phyloP scores from a whole-genome alignment of 495 filamentous ascomycete genomes.

The Lichenothelia convexa region DNA sequence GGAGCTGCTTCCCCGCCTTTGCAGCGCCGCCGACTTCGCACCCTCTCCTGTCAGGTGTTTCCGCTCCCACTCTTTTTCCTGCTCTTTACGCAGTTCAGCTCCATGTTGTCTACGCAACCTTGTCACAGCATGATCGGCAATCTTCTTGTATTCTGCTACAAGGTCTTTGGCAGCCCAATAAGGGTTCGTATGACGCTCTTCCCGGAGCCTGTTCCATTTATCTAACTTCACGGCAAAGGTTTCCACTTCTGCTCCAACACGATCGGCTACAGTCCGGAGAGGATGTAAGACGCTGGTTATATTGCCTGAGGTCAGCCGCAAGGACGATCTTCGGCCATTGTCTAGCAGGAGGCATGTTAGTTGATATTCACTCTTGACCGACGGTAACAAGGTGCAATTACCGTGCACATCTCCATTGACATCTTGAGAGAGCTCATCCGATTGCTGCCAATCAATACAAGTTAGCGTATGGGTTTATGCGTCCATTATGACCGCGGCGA shows the following conservation, averaged over 20 bases:
- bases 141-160: conserved; percentile 5
- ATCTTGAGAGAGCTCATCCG: too few species aligned
- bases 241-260: conserved; percentile 13
- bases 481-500: too few species aligned
- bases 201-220: conserved; percentile 5
- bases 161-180: conserved; percentile 5
- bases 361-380: too few species aligned
- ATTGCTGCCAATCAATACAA: too few species aligned
- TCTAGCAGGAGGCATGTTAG: too few species aligned
- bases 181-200: background rate
- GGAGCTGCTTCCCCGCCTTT: conserved; percentile 4
- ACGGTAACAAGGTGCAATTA: too few species aligned
- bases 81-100: conserved; percentile 7
- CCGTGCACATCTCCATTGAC: too few species aligned
- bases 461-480: too few species aligned
- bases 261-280: conserved; percentile 12
- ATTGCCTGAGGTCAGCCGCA: background rate
- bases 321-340: too few species aligned
- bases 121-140: conserved; percentile 16
- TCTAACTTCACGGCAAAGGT: conserved; percentile 12
- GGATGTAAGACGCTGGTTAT: conserved; percentile 9
- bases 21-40: background rate
- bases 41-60: background rate
- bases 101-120: conserved; percentile 18
- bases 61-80: background rate